Evolutionary conservation across 2,329 filamentous ascomycete species (phyloP), one percentile per base, ranked within the genome.

Genomic region (Knoxdaviesia capensis): DNA sequence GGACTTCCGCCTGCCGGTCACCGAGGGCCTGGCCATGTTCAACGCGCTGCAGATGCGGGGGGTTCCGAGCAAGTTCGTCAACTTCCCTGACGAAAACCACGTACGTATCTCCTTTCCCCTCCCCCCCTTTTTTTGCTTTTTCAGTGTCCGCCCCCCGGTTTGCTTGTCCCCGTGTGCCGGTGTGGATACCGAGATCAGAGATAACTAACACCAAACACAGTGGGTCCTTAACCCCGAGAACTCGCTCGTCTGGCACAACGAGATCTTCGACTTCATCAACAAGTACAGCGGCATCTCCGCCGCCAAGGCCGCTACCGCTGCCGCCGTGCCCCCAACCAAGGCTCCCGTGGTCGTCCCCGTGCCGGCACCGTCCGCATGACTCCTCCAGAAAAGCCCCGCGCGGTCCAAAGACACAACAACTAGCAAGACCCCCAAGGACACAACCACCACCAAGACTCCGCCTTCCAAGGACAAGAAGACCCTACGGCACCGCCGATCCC

Each of bases 201-300:
- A 45, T 46, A 34, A 39, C 34, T 35, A 11, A 5, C 8, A n/a
- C 30, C 20, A 20, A 20, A 10, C 7, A 36, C 41, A 76, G 71
- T 78, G 84, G 84, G 86, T 94, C 4, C 54, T 94, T 42, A 93
- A 94, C 56, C 83, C 80, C 0, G 88, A 94, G 59, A 96, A 96
- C 57, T 81, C 77, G 4, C 62, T 94, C 11, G 69, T 92, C 20
- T 96, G 90, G 90, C 86, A 96, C 53, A 71, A 71, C 43, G 81
- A 85, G 44, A 86, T 96, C 10, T 54, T 94, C 31, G 74, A 74
- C 43, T 94, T 82, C 75, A 77, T 78, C 48, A 78, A 77, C 51
- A 69, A 74, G 52, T 74, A 72, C 49, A 66, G 66, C 29, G 67
- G 68, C 0, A 52, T 73, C 11, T 20, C 20, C 20, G 20, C 20